phyloP scores from a whole-genome alignment of 805 yeast genomes.

The Kluyveromyces starmeri region DNA sequence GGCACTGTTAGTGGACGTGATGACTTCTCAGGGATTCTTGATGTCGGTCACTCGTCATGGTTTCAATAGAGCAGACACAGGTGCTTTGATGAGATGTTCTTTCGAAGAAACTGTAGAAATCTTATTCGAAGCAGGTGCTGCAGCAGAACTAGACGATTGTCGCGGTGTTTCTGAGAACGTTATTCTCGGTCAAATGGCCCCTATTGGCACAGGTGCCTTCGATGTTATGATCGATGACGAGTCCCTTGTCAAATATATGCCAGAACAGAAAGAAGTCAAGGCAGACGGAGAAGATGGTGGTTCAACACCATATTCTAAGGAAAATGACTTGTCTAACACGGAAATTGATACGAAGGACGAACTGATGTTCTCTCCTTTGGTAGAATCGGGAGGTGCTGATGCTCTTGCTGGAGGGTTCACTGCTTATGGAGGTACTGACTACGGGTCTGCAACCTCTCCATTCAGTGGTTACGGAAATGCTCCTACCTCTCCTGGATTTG shows the following conservation, averaged over 20 bases:
- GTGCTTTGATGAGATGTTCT: constrained; percentile 98
- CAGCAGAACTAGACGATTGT: constrained; percentile 96
- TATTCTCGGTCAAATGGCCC: constrained; percentile 96
- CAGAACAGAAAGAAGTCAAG: constrained; percentile 33
- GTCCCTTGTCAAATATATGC: constrained; percentile 50
- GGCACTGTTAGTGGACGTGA: constrained; percentile 94
- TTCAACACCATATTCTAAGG: constrained; percentile 81
- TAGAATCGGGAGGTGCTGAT: constrained; percentile 73
- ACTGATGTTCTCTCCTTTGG: constrained; percentile 87
- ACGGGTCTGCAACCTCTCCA: constrained; percentile 52
- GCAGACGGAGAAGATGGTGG: constrained; percentile 59
- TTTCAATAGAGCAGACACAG: constrained; percentile 96
- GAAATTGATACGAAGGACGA: constrained; percentile 58
- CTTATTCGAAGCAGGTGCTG: constrained; percentile 93
- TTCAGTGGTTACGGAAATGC: constrained; percentile 39
- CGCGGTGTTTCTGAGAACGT: constrained; percentile 98
- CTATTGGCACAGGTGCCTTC: constrained; percentile 96
- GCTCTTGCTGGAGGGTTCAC: constrained; percentile 77
- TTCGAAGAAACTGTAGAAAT: constrained; percentile 99
- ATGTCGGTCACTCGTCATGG: constrained; percentile 99
- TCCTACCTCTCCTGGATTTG: constrained; percentile 53
- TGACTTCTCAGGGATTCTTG: constrained; percentile 97
- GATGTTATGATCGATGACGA: constrained; percentile 92
- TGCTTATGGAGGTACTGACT: constrained; percentile 74
- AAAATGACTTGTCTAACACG: constrained; percentile 52